These are phyloP conservation scores for Bryopsis sp. DNA, from an alignment of 139 green algal species.

Conservation along the genomic window DNA sequence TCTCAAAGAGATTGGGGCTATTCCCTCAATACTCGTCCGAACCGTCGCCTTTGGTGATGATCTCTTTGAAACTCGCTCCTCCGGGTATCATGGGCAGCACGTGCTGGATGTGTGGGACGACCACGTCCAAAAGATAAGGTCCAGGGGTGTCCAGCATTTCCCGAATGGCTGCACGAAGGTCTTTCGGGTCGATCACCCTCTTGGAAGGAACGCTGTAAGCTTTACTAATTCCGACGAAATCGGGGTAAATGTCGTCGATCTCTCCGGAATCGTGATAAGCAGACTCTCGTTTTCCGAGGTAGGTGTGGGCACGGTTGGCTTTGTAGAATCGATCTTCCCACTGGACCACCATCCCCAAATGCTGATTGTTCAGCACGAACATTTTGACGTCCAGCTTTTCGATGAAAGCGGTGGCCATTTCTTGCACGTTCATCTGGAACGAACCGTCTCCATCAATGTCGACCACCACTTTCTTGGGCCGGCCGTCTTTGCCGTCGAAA, in stretches of 20 bases:
- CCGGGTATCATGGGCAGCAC: conserved; percentile 99
- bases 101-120: conserved; percentile 98
- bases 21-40: too few species aligned
- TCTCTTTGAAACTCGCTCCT: conserved; percentile 90
- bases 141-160: conserved; percentile 89
- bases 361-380: conserved; percentile 99
- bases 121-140: conserved; percentile 96
- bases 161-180: conserved; percentile 59
- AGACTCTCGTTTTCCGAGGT: conserved; percentile 74
- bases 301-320: conserved; percentile 95
- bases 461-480: conserved; percentile 65
- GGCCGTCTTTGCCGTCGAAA: conserved; percentile 64
- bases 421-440: conserved; percentile 96
- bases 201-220: conserved; percentile 60
- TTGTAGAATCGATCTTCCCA: conserved; percentile 99
- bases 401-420: conserved; percentile 89
- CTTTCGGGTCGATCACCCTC: conserved; percentile 57
- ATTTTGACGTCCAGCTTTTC: conserved; percentile 93
- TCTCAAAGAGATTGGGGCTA: too few species aligned
- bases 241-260: conserved; percentile 88
- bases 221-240: conserved; percentile 88
- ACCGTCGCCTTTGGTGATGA: conserved; percentile 87
- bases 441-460: conserved; percentile 97
- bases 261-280: conserved; percentile 50
- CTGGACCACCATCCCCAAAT: conserved; percentile 99